These are phyloP conservation scores for Funneliformis caledonium DNA, from an alignment of 371 early-diverging fungal species.

Conservation along the genomic window DNA sequence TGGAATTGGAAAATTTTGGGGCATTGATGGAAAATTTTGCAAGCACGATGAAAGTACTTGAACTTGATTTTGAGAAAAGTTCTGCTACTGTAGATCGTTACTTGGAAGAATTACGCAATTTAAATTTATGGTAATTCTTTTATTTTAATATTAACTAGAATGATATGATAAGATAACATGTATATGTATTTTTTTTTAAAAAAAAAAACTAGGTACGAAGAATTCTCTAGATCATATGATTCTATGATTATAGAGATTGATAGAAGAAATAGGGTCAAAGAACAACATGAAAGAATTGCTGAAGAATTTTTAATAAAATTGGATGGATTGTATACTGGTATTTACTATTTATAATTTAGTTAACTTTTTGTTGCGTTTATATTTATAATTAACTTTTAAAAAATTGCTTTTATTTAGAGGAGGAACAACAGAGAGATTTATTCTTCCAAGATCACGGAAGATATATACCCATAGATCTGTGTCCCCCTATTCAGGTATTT, in stretches of 20 bases:
- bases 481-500: slow-evolving; percentile 35
- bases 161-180: neutral
- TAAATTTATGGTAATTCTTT: slow-evolving; percentile 27
- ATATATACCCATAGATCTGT: slow-evolving; percentile 36
- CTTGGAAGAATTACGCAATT: slow-evolving; percentile 35
- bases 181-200: neutral
- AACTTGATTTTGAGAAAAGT: slow-evolving; percentile 35
- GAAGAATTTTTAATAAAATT: slow-evolving; percentile 34
- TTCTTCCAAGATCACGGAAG: slow-evolving; percentile 36
- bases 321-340: slow-evolving; percentile 34
- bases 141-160: too few species aligned
- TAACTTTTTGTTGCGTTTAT: neutral
- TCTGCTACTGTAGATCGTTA: slow-evolving; percentile 12
- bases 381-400: too few species aligned
- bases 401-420: neutral
- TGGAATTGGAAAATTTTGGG: slow-evolving; percentile 31
- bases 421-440: slow-evolving; percentile 15
- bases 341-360: neutral
- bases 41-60: slow-evolving; percentile 27
- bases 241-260: slow-evolving; percentile 36
- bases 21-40: slow-evolving; percentile 17
- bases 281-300: slow-evolving; percentile 32
- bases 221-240: slow-evolving; percentile 38
- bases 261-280: slow-evolving; percentile 27
- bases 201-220: slow-evolving; percentile 36